Evolutionary conservation across 176 grass and related monocot species (phyloP).

Genomic region (Pontederia crassipes): DNA sequence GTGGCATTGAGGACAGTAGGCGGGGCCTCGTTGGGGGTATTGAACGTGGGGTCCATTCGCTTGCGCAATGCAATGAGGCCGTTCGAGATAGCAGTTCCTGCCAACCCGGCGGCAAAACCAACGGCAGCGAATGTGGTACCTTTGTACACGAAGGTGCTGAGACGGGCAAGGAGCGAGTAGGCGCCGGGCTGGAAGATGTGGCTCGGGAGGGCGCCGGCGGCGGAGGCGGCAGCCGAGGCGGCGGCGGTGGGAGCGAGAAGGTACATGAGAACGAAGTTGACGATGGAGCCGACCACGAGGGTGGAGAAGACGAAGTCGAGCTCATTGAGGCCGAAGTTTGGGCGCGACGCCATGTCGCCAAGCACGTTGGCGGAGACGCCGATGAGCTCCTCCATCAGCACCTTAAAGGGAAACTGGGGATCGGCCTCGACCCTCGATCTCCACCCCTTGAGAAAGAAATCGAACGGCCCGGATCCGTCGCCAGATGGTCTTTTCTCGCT

Average conservation of each 20-base stretch:
- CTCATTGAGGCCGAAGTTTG: constrained; percentile 8
- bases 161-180: background rate
- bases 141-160: background rate
- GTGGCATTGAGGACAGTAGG: background rate
- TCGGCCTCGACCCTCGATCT: background rate
- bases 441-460: background rate
- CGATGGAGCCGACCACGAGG: constrained; percentile 3
- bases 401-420: constrained; percentile 4
- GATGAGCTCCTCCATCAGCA: constrained; percentile 8
- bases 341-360: constrained; percentile 1
- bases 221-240: background rate
- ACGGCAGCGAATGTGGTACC: constrained; percentile 1
- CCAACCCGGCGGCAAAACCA: background rate
- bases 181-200: constrained; percentile 5
- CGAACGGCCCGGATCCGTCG: background rate
- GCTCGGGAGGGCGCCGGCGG: background rate
- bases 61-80: background rate
- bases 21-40: constrained; percentile 1
- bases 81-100: background rate
- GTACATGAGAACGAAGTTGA: constrained; percentile 12
- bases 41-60: background rate
- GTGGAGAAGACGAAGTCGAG: constrained; percentile 13
- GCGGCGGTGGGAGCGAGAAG: constrained; percentile 7
- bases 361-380: constrained; percentile 2
- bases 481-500: too few species aligned